Conservation (phyloP, 2,329 filamentous ascomycete species). For the Fusarium pseudonygamai region DNA sequence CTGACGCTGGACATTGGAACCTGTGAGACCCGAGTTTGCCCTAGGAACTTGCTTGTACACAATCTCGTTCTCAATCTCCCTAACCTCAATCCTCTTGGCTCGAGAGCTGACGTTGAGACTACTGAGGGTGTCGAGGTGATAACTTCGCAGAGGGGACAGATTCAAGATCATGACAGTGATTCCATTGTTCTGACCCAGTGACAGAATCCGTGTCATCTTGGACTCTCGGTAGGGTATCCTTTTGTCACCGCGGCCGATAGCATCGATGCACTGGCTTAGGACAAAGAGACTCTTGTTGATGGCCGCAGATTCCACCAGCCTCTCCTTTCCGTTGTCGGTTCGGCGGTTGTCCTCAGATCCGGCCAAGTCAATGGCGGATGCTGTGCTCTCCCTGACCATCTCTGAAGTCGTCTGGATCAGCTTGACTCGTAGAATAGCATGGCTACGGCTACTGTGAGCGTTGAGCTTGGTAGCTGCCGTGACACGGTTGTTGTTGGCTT, state of each 20-base stretch:
- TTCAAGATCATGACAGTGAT: conserved; percentile 98
- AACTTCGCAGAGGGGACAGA: conserved; percentile 88
- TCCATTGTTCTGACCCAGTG: conserved; percentile 92
- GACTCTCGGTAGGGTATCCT: conserved; percentile 93
- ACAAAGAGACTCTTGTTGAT: conserved; percentile 99
- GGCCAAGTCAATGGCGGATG: conserved; percentile 92
- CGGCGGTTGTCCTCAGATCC: conserved; percentile 95
- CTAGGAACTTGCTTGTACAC: conserved; percentile 81
- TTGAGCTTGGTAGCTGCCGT: conserved; percentile 94
- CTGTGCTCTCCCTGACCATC: conserved; percentile 78
- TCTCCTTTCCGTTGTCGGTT: conserved; percentile 92
- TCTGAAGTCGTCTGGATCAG: conserved; percentile 79
- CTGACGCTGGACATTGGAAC: conserved; percentile 67
- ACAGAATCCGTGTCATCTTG: conserved; percentile 96
- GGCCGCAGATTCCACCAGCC: conserved; percentile 92
- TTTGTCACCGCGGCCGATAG: conserved; percentile 78
- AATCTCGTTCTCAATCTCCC: conserved; percentile 95
- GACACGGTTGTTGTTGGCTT: conserved; percentile 89
- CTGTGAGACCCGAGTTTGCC: conserved; percentile 53
- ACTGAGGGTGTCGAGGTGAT: conserved; percentile 92
- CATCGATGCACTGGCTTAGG: conserved; percentile 92
- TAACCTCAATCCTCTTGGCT: conserved; percentile 94
- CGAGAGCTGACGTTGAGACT: conserved; percentile 95
- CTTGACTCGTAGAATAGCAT: conserved; percentile 91
- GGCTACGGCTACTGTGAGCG: conserved; percentile 87